phyloP scores from a whole-genome alignment of 345 rosid genomes.

The Eucalyptus pauciflora region DNA sequence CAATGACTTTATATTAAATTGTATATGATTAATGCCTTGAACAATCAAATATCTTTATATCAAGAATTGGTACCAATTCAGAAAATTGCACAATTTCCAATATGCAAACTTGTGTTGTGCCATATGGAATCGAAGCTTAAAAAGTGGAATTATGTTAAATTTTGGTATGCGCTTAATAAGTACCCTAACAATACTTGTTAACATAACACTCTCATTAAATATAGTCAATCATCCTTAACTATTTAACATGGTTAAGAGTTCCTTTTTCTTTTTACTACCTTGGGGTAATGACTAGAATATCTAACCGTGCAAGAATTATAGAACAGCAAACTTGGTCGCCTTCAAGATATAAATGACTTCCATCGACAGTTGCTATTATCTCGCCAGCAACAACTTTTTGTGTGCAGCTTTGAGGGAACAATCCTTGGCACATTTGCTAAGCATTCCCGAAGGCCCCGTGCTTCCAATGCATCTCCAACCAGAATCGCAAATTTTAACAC shows the following conservation, averaged over 20 bases:
- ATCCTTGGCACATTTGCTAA: not conserved
- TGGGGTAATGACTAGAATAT: not conserved
- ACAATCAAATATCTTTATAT: no score
- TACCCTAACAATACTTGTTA: not conserved
- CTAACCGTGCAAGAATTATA: not conserved
- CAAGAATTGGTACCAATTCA: not conserved
- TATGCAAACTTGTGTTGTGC: not conserved
- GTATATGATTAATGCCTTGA: not conserved
- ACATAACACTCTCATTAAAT: not conserved
- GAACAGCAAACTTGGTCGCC: not conserved
- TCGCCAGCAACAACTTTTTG: not conserved
- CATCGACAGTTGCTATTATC: not conserved
- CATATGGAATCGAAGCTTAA: not conserved
- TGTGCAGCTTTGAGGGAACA: not conserved
- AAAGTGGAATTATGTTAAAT: not conserved
- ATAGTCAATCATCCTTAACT: not conserved
- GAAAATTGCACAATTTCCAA: not conserved
- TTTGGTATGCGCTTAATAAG: not conserved
- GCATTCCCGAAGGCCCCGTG: not conserved
- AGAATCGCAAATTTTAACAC: not conserved
- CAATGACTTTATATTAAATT: not conserved
- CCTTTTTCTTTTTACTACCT: not conserved
- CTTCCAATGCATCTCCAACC: not conserved
- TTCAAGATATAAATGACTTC: not conserved
- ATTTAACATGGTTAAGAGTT: not conserved